Base-by-base conservation (phyloP, 768 basidiomycete species). In the Steccherinum ochraceum region DNA sequence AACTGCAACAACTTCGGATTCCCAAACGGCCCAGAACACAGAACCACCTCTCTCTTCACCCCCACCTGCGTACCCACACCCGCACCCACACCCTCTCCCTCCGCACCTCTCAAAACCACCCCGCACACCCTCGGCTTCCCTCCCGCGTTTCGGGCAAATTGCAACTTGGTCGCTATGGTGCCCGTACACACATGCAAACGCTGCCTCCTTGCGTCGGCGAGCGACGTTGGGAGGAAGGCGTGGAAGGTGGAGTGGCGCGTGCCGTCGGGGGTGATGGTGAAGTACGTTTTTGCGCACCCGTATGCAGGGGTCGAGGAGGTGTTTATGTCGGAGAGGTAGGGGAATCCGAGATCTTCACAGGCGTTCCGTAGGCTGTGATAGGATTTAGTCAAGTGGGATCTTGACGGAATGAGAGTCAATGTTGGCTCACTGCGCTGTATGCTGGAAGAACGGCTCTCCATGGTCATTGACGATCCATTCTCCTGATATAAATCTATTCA, bases 1-100 rank as follows among this genome's bases (percentile, higher is more conserved):
- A 75, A 61, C 56, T 73, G 64, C 7, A 75, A 63, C 5, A 77
- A 55, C 46, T 73, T 72, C 12, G 75, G 67, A 1, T 71, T 61
- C 16, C 55, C 52, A 26, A 63, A 53, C 10, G 63, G 58, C 13
- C 64, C 64, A 30, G 55, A 54, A 13, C 49, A 50, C 16, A 64
- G 41, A 20, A 66, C 52, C 19, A 66, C 53, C 48, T 66, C 64
- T 40, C 51, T 49, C 27, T 13, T 45, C 3, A 44, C 61, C 39
- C 23, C 40, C 10, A 59, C 49, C 5, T 30, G 48, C 21, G 25
- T 49, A 40, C 24, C 18, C 40, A 27, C 47, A 30, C 19, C 21
- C 41, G 12, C 16, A 40, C 24, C 18, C 40, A 27, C 47, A 30
- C 19, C 21, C 41, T 5, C 16, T 23, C 12, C 41, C 19, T 40